Percentiles rank a stretch among this genome's conserved stretches.
Conservation (phyloP, 768 basidiomycete genomes). For the Mycena rosella region DNA sequence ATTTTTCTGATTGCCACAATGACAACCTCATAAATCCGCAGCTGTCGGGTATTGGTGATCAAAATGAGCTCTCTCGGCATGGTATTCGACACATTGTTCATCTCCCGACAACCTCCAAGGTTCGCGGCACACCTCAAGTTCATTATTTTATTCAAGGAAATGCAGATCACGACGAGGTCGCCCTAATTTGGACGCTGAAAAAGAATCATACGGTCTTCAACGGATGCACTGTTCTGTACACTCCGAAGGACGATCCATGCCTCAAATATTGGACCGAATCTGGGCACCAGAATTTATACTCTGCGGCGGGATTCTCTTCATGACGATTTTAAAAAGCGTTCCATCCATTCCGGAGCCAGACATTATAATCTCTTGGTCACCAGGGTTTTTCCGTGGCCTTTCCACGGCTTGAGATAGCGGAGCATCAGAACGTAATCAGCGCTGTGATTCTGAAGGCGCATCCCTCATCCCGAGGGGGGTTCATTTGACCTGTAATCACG, state of each 20-base stretch:
- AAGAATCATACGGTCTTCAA: conserved; percentile 44
- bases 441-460: conserved; percentile 43
- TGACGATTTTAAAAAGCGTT: conserved; percentile 37
- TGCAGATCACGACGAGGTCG: conserved; percentile 49
- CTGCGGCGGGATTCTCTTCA: conserved; percentile 40
- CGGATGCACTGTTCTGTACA: conserved; percentile 42
- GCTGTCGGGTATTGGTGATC: conserved; percentile 53
- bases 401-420: conserved; percentile 35
- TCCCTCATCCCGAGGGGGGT: conserved; percentile 44
- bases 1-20: neutral
- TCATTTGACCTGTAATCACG: conserved; percentile 42
- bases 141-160: neutral
- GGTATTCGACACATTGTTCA: conserved; percentile 45
- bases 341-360: conserved; percentile 40
- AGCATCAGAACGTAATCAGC: conserved; percentile 39
- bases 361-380: conserved; percentile 42
- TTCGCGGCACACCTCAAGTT: neutral
- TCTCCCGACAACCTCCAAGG: conserved; percentile 54
- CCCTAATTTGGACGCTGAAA: conserved; percentile 47
- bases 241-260: conserved; percentile 43
- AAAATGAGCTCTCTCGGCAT: conserved; percentile 38
- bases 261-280: conserved; percentile 40
- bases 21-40: conserved; percentile 14
- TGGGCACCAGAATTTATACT: conserved; percentile 43
- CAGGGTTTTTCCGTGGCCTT: conserved; percentile 39